Evolutionary conservation across 1,284 basidiomycete species (phyloP).

Genomic region (Exsudoporus floridanus): DNA sequence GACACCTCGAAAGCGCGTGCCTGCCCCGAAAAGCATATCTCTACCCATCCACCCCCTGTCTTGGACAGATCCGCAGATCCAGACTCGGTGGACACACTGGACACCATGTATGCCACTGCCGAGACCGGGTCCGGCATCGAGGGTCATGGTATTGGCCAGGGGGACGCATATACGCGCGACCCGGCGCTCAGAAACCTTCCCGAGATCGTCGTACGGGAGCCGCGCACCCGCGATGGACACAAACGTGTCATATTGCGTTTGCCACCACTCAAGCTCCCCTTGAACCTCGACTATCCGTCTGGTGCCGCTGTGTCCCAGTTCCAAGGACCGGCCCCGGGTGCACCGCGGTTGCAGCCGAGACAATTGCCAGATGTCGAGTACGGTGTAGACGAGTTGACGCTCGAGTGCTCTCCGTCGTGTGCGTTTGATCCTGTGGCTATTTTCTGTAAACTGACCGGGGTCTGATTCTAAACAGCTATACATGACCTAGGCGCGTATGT

Average conservation of each 20-base stretch:
- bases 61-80: conserved; percentile 32
- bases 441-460: neutral
- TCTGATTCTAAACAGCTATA: neutral
- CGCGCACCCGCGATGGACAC: neutral
- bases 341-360: conserved; percentile 25
- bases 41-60: conserved; percentile 43
- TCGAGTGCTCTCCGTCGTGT: conserved; percentile 12
- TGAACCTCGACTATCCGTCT: neutral
- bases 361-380: conserved; percentile 29
- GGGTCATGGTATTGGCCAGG: neutral
- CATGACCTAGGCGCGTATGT: no score
- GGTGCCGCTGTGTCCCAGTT: neutral
- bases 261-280: conserved; percentile 18
- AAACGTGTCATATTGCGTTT: conserved; percentile 16
- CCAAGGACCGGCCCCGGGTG: conserved; percentile 15
- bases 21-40: conserved; percentile 40
- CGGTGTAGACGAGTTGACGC: conserved; percentile 14
- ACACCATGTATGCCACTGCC: neutral
- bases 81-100: neutral
- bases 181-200: conserved; percentile 7
- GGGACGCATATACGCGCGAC: conserved; percentile 10
- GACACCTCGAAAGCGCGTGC: conserved; percentile 42
- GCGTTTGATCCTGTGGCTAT: neutral
- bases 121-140: neutral
- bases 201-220: conserved; percentile 5